Conservation (phyloP, 768 basidiomycete genomes). For the Lentinus tigrinus region DNA sequence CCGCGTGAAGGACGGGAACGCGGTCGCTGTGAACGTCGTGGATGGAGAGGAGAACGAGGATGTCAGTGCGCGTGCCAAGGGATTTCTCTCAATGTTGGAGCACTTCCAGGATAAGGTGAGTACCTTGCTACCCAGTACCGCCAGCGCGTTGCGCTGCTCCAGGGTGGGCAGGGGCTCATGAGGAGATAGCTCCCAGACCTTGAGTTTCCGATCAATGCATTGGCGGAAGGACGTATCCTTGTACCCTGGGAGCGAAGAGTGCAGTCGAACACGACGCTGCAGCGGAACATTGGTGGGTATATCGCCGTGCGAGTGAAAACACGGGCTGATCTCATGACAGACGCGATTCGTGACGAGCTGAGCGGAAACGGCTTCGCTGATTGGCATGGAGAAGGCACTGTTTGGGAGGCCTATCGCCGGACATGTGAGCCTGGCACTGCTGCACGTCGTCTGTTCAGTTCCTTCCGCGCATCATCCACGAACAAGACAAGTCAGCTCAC, state of each 20-base stretch:
- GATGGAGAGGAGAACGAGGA: conserved; percentile 60
- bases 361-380: conserved; percentile 64
- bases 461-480: conserved; percentile 55
- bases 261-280: conserved; percentile 67
- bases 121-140: conserved; percentile 9
- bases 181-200: conserved; percentile 90
- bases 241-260: conserved; percentile 88
- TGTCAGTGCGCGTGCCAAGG: conserved; percentile 73
- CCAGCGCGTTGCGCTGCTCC: too few species aligned
- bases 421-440: conserved; percentile 79
- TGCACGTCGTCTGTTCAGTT: conserved; percentile 81
- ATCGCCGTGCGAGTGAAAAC: not conserved
- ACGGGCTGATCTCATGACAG: conserved; percentile 26
- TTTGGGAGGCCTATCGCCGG: conserved; percentile 95
- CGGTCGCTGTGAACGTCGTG: conserved; percentile 57
- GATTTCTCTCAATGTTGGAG: conserved; percentile 73
- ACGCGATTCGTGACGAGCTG: conserved; percentile 40
- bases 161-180: too few species aligned
- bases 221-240: conserved; percentile 90
- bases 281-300: conserved; percentile 12
- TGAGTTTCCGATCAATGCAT: conserved; percentile 92
- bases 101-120: conserved; percentile 65
- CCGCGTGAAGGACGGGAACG: conserved; percentile 66
- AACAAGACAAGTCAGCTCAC: conserved; percentile 28
- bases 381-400: conserved; percentile 80